Evolutionary conservation across 148 eudicot genomes (phyloP), one percentile per base, ranked within the genome.

Genomic region (Limonium bicolor): DNA sequence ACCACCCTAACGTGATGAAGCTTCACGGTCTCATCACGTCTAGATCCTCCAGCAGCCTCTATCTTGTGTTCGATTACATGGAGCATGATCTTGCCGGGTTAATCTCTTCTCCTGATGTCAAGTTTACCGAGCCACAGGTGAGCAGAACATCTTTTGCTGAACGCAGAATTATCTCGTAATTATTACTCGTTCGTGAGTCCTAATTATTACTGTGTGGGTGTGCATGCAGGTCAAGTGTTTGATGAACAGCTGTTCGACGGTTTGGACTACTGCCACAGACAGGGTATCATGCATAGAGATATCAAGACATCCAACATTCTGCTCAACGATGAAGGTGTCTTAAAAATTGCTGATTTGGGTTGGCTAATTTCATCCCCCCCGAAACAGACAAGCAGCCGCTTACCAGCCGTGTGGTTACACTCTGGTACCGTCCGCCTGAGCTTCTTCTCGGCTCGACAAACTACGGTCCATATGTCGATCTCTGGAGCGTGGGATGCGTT

Each of bases 391-490:
- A 59, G 60, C 77, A 79, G 41, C 73, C 74, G 2, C 69, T 88
- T 47, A 88, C 97, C 20, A 77, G 92, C 54, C 97, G 94, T 19
- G 97, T 88, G 25, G 94, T 88, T 18, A 88, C 97, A 37, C 60
- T 88, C 16, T 88, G 97, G 97, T 88, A 88, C 68, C 78, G 97
- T 9, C 97, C 97, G 41, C 97, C 97, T 35, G 97, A 88, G 51
- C 86, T 88, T 46, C 57, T 88, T 19, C 25, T 88, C 50, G 97
- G 97, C 26, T 72, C 94, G 0, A 88, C 94, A 30, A 72, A 60
- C 41, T 88, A 88, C 48, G 87, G 78, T 27, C 53, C 71, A 14
- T 68, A 67, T 30, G 95, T 88, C 18, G 97, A 88, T 39, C 46
- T 88, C 34, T 88, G 97, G 97, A 88, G 97, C 55, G 79, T 69